These are phyloP conservation scores for Amanita pseudoporphyria DNA, from an alignment of 768 basidiomycete species.

Conservation along the genomic window DNA sequence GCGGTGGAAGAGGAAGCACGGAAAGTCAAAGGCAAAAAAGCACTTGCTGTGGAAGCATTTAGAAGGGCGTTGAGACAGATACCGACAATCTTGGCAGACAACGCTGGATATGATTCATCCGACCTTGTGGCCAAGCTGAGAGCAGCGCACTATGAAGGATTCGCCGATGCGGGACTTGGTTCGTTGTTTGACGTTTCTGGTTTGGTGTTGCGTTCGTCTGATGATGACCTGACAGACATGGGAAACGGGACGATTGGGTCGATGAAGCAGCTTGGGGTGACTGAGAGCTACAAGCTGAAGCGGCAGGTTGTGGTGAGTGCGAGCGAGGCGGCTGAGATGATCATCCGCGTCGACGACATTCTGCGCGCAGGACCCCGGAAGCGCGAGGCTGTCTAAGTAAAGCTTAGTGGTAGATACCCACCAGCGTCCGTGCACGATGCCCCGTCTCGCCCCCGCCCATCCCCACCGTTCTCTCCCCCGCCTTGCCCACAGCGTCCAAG, in stretches of 20 bases:
- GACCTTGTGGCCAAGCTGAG: constrained; percentile 86
- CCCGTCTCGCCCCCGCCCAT: constrained; percentile 53
- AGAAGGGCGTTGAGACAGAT: constrained; percentile 85
- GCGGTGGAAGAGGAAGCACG: constrained; percentile 85
- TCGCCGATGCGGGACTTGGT: constrained; percentile 83
- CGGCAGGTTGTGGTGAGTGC: constrained; percentile 91
- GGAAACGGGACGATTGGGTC: constrained; percentile 74
- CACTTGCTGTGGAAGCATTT: constrained; percentile 91
- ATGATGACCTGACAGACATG: constrained; percentile 55
- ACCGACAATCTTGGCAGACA: constrained; percentile 94
- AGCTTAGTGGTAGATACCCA: too few relatives aligned
- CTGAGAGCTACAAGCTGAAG: constrained; percentile 97
- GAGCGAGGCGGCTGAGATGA: constrained; percentile 97
- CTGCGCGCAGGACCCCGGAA: constrained; percentile 76
- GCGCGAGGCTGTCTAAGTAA: constrained; percentile 62
- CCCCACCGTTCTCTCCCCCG: constrained; percentile 26
- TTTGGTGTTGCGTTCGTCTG: neutral
- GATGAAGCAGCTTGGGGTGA: constrained; percentile 82
- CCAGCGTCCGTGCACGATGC: constrained; percentile 55
- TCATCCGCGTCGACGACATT: constrained; percentile 92
- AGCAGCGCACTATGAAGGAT: constrained; percentile 91
- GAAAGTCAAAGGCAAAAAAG: constrained; percentile 87
- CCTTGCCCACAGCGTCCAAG: constrained; percentile 29
- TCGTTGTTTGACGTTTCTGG: constrained; percentile 16
- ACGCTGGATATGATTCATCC: constrained; percentile 94